phyloP scores from a whole-genome alignment of 352 stramenopile genomes.

The Pythium biforme region DNA sequence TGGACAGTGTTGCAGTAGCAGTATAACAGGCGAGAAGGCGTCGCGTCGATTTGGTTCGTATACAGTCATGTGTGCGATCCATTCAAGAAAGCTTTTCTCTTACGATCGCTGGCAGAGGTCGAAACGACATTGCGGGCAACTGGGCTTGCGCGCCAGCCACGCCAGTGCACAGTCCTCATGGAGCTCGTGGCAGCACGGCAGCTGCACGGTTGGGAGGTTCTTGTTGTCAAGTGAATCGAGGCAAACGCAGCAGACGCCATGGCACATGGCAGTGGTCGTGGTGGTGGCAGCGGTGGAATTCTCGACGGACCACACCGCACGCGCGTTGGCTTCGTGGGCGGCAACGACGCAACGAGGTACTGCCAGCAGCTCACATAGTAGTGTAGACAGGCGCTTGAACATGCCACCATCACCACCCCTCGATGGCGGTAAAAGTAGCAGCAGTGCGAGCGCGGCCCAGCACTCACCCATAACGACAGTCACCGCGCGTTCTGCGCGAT shows the following conservation, averaged over 20 bases:
- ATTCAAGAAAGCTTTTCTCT: too few relatives aligned
- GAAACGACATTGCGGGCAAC: conserved; percentile 57
- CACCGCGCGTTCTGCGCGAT: not conserved
- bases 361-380: not conserved
- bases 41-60: too few relatives aligned
- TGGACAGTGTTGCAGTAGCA: not conserved
- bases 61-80: too few relatives aligned
- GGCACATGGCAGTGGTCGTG: too few relatives aligned
- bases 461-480: not conserved
- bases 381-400: not conserved
- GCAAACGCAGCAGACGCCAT: not conserved
- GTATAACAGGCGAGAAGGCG: not conserved
- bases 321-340: not conserved
- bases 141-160: conserved; percentile 58
- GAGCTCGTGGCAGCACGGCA: conserved; percentile 56
- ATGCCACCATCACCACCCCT: not conserved
- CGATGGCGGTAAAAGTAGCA: not conserved
- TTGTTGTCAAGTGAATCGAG: not conserved
- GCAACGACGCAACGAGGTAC: not conserved
- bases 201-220: not conserved
- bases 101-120: not conserved
- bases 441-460: not conserved
- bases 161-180: conserved; percentile 72
- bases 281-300: not conserved
- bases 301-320: not conserved